phyloP scores from a whole-genome alignment of 768 basidiomycete species.

The Lactarius akahatsu region DNA sequence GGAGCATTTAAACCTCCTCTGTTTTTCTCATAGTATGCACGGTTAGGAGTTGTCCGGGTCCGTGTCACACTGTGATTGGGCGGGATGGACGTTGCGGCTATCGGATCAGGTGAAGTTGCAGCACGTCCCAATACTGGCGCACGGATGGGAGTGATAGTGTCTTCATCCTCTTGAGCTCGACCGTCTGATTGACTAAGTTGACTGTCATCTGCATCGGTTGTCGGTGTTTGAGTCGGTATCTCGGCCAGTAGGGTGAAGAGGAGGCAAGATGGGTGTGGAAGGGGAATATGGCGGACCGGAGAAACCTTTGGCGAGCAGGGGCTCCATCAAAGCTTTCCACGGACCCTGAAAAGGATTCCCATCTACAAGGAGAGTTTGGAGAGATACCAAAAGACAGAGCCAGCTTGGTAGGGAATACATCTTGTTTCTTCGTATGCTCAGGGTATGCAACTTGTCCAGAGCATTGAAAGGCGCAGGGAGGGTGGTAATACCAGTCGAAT shows the following conservation, averaged over 20 bases:
- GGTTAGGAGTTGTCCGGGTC: slow-evolving; percentile 73
- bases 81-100: slow-evolving; percentile 30
- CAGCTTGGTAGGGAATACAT: slow-evolving; percentile 89
- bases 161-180: slow-evolving; percentile 62
- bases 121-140: slow-evolving; percentile 54
- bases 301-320: slow-evolving; percentile 66
- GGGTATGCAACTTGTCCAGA: slow-evolving; percentile 81
- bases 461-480: slow-evolving; percentile 73
- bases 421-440: slow-evolving; percentile 86
- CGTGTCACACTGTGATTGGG: slow-evolving; percentile 43
- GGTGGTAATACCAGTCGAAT: slow-evolving; percentile 77
- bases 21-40: slow-evolving; percentile 37
- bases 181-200: slow-evolving; percentile 41
- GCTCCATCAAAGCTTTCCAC: slow-evolving; percentile 87
- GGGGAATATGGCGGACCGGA: slow-evolving; percentile 63
- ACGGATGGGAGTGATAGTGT: slow-evolving; percentile 68
- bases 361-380: slow-evolving; percentile 90
- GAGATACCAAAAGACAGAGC: slow-evolving; percentile 81
- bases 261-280: slow-evolving; percentile 60
- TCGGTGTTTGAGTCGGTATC: slow-evolving; percentile 50
- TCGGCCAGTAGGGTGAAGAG: slow-evolving; percentile 47
- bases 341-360: slow-evolving; percentile 94
- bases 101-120: slow-evolving; percentile 48
- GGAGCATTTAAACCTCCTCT: slow-evolving; percentile 22
- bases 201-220: slow-evolving; percentile 52